Percentiles rank a stretch among this genome's conserved stretches.
Conservation (phyloP, 768 basidiomycete genomes). For the Dentipellis fragilis region DNA sequence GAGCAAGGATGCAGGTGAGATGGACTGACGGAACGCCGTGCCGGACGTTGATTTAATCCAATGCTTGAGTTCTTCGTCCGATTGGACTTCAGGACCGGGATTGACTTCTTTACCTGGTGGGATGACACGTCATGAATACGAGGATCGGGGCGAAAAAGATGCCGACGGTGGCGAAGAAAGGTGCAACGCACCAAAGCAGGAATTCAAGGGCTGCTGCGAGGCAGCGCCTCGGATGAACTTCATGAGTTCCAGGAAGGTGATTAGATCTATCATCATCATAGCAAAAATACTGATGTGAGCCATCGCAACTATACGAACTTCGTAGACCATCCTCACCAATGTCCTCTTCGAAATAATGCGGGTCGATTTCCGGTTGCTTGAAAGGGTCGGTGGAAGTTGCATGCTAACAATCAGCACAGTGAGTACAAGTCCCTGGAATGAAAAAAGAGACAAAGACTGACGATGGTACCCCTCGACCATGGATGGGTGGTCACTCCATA, state of each 20-base stretch:
- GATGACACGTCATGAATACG: background rate
- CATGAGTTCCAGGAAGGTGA: conserved; percentile 20
- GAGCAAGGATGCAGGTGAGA: background rate
- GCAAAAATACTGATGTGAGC: background rate
- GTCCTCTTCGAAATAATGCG: conserved; percentile 23
- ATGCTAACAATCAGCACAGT: conserved; percentile 16
- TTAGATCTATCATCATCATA: conserved; percentile 20
- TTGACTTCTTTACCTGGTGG: conserved; percentile 15
- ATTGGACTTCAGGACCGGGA: conserved; percentile 20
- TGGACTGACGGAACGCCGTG: conserved; percentile 1
- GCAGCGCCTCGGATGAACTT: conserved; percentile 20
- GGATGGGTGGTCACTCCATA: conserved; percentile 29
- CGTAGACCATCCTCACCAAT: conserved; percentile 15
- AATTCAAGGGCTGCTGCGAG: background rate
- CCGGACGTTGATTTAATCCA: background rate
- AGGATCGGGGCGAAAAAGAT: background rate
- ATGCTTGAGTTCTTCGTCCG: conserved; percentile 18
- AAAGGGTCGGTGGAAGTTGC: conserved; percentile 20
- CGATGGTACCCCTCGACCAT: conserved; percentile 40
- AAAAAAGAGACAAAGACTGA: conserved; percentile 16
- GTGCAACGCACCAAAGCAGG: background rate
- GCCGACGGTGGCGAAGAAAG: background rate
- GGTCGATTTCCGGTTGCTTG: conserved; percentile 21
- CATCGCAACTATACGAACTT: background rate
- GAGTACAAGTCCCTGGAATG: background rate